Conservation (phyloP, 345 rosid species). For the Melastoma malabathricum region DNA sequence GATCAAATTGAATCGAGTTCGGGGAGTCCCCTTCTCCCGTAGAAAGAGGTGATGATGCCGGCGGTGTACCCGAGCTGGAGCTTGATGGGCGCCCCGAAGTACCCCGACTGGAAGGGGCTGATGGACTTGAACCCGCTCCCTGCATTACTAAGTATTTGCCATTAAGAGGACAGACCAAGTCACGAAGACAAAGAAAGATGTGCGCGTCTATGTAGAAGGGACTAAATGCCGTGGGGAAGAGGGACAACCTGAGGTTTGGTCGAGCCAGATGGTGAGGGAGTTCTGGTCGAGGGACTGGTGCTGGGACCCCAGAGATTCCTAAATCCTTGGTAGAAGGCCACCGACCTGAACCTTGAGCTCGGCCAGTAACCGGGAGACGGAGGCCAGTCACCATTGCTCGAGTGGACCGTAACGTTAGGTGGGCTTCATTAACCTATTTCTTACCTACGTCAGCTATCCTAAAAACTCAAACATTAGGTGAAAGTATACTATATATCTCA, state of each 20-base stretch:
- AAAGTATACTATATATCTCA: no score
- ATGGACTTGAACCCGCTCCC: constrained; percentile 69
- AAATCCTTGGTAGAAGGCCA: constrained; percentile 57
- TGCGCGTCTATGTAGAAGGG: no score
- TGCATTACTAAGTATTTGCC: no score
- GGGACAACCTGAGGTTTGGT: constrained; percentile 71
- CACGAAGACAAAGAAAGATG: no score
- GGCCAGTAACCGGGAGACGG: constrained; percentile 97
- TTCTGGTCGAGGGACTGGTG: constrained; percentile 58
- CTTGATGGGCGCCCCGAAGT: constrained; percentile 77
- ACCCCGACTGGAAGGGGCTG: constrained; percentile 76
- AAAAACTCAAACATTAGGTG: no score
- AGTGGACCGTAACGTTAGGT: no score
- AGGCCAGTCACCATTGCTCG: constrained; percentile 49
- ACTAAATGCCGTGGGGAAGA: background rate
- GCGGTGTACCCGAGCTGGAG: constrained; percentile 93
- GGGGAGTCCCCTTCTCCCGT: constrained; percentile 31
- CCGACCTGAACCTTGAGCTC: constrained; percentile 53
- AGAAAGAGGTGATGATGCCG: constrained; percentile 87
- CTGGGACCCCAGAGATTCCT: constrained; percentile 89
- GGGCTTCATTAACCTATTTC: no score
- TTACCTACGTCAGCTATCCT: no score
- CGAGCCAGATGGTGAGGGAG: constrained; percentile 83
- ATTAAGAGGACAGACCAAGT: background rate
- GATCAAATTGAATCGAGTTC: no score